These are phyloP conservation scores for Populus alba DNA, from an alignment of 345 rosid species.

Conservation along the genomic window DNA sequence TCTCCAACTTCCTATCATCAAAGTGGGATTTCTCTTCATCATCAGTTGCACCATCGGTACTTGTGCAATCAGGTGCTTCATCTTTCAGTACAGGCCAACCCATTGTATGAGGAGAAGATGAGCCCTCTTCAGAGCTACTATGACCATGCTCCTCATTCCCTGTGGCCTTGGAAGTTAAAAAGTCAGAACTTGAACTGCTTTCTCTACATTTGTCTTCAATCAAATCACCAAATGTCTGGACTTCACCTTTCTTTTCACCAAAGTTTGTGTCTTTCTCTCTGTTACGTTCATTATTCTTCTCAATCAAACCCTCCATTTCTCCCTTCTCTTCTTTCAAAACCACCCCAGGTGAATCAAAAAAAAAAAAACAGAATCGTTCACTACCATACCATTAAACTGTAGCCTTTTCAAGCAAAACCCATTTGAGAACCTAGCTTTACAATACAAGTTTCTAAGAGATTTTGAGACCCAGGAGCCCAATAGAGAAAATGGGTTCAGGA, in stretches of 20 bases:
- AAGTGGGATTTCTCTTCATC: conserved; percentile 33
- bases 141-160: conserved; percentile 60
- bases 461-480: conserved; percentile 41
- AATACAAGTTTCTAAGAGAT: conserved; percentile 31
- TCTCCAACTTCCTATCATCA: conserved; percentile 37
- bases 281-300: conserved; percentile 28
- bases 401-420: conserved; percentile 37
- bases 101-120: conserved; percentile 53
- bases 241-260: conserved; percentile 27
- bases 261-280: conserved; percentile 28
- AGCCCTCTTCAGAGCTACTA: conserved; percentile 56
- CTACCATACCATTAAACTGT: conserved; percentile 32
- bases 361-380: conserved; percentile 46
- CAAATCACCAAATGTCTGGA: conserved; percentile 48
- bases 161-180: conserved; percentile 57
- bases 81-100: conserved; percentile 44
- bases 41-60: conserved; percentile 26
- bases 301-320: conserved; percentile 44
- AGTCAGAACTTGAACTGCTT: conserved; percentile 78
- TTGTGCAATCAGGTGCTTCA: conserved; percentile 46
- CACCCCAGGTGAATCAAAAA: conserved; percentile 31
- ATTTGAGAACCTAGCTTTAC: conserved; percentile 33
- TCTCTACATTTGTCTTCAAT: conserved; percentile 52
- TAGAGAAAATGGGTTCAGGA: conserved; percentile 18
- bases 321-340: conserved; percentile 29